Base-by-base conservation (phyloP, 148 eudicot species). In the Gaultheria prostrata region DNA sequence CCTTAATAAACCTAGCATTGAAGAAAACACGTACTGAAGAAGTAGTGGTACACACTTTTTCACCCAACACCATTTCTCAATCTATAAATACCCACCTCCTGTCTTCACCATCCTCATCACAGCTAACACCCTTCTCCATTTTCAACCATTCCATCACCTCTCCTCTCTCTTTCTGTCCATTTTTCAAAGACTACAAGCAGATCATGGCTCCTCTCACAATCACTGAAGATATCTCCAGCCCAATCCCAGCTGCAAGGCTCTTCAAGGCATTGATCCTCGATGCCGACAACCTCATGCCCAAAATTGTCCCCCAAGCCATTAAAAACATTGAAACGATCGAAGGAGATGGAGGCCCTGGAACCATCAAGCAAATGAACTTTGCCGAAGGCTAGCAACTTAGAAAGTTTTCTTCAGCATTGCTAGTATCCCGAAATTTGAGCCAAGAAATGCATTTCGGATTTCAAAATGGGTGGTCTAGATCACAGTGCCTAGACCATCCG, bases 231-330 rank as follows among this genome's bases (percentile, higher is more conserved):
- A 24, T 74, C 54, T 8, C 63, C 0, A 78, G 80, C 82, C 57
- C 85, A 4, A 50, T 86, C 50, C 33, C 85, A 3, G 85, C 88
- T 0, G 10, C 85, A 5, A 84, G 84, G 77, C 57, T 85, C 8
- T 87, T 85, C 81, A 87, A 87, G 87, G 89, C 85, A 12, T 75
- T 82, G 85, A 30, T 87, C 65, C 77, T 85, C 21, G 87, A 85
- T 45, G 85, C 70, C 2, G 85, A 87, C 46, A 85, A 78, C 51
- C 77, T 87, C 24, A 35, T 84, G 26, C 89, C 89, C 57, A 82
- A 72, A 45, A 51, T 85, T 20, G 80, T 12, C 12, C 87, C 89
- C 30, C 85, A 87, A 17, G 80, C 83, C 13, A 53, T 87, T 20
- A 85, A 80, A 28, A 87, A 35, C 33, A 32, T 87, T n/a, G 89